Evolutionary conservation across 2,329 filamentous ascomycete species (phyloP), one percentile per base, ranked within the genome.

Genomic region (Arthrocladium fulminans): DNA sequence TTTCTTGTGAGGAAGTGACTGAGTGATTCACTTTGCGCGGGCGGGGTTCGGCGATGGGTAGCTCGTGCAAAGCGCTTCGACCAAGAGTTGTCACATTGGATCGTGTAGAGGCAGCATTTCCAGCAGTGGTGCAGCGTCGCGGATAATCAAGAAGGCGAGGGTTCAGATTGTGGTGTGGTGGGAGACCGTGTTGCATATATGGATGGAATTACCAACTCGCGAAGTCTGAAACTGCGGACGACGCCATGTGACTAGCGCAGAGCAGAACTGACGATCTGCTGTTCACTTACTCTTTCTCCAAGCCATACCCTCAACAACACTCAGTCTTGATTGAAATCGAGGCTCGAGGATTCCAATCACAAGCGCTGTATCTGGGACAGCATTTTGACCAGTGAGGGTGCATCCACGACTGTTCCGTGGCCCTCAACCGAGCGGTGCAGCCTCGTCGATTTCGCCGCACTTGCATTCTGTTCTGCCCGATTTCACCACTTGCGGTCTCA

Each of bases 1-100:
- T 47, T 40, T 9, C 15, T 45, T 10, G 43, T 30, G 20, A 20
- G 10, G 6, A 27, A 3, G 13, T 25, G 34, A 27, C 15, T 6
- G 23, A 29, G 38, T 41, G 30, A 20, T 24, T 43, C 45, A 12
- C 43, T 42, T 50, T 47, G 52, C 52, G 56, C 50, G 51, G 54
- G 54, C 49, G 54, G 56, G 47, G 49, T 48, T 48, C 20, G n/a
- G 24, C 22, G 13, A 22, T 7, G 32, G n/a, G 17, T 19, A 47
- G 44, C 44, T 47, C 32, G 44, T 29, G 34, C 44, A 47, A 29
- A 24, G 34, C 22, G 32, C 44, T 17, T 15, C 44, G 7, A 17
- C 4, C 3, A 9, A 17, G 8, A 15, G 20, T 8, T 47, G 44
- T 47, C 44, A 47, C 34, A 17, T 37, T 38, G 32, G 44, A 27